A percentile compares a stretch with the other conserved stretches of the same genome.
phyloP scores from a whole-genome alignment of 176 grass and related monocot genomes.

The Musa beccarii region DNA sequence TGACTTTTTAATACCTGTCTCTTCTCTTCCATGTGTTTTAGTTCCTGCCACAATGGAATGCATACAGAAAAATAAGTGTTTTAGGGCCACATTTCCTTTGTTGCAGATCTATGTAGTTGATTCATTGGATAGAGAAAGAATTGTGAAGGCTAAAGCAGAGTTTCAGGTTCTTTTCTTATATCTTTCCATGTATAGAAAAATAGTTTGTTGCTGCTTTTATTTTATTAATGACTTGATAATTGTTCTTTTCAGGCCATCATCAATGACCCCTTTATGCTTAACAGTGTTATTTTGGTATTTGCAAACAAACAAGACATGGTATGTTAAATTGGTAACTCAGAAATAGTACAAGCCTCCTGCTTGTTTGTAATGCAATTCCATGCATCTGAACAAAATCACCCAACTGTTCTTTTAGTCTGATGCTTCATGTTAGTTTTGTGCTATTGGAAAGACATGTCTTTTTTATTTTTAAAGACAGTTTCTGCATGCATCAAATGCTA shows the following conservation, averaged over 20 bases:
- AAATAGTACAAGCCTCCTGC: background rate
- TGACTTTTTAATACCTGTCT: background rate
- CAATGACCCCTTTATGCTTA: slow-evolving; percentile 82
- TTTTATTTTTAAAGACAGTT: no score
- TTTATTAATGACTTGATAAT: background rate
- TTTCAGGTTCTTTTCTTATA: slow-evolving; percentile 52
- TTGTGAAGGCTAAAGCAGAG: slow-evolving; percentile 61
- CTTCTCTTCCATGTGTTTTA: background rate
- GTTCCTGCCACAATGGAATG: background rate
- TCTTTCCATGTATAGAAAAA: background rate
- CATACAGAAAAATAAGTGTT: background rate
- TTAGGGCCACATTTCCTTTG: slow-evolving; percentile 16
- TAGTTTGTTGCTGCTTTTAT: background rate
- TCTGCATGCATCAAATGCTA: no score
- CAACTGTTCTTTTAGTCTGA: no score
- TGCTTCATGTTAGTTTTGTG: no score
- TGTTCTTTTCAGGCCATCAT: slow-evolving; percentile 54
- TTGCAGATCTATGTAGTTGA: slow-evolving; percentile 86
- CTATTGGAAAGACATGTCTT: no score
- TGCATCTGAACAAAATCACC: no score
- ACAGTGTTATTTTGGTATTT: slow-evolving; percentile 77
- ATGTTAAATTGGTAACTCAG: slow-evolving; percentile 22
- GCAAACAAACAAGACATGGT: slow-evolving; percentile 96
- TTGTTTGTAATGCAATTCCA: no score
- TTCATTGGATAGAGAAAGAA: slow-evolving; percentile 94